Percentiles rank a stretch among this genome's conserved stretches.
Conservation (phyloP, 805 yeast species). For the Metschnikowia proteae region DNA sequence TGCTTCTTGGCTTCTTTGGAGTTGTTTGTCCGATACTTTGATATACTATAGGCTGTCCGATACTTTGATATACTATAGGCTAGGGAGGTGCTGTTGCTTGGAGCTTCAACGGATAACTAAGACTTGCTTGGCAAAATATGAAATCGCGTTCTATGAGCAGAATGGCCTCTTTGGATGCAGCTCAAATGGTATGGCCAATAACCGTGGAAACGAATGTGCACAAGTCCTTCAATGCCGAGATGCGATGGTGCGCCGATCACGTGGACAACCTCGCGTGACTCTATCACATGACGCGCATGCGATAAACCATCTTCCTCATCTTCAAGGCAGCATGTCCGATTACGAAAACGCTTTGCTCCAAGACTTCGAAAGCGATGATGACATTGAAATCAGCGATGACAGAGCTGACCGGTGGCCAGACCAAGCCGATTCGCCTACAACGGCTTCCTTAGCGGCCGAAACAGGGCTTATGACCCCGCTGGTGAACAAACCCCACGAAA, state of each 20-base stretch:
- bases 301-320: background rate
- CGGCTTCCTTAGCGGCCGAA: background rate
- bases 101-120: too few species aligned
- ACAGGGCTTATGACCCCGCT: too few species aligned
- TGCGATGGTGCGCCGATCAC: background rate
- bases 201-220: background rate
- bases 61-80: too few species aligned
- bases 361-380: conserved; percentile 35
- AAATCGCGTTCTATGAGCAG: too few species aligned
- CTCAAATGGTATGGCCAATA: too few species aligned
- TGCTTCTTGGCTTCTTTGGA: background rate
- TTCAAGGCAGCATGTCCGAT: conserved; percentile 17
- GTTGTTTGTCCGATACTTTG: background rate
- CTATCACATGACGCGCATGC: background rate
- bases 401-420: background rate
- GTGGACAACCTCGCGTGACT: background rate
- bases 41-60: too few species aligned
- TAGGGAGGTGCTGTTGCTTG: too few species aligned
- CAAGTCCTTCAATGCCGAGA: background rate
- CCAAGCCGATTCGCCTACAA: background rate
- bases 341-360: conserved; percentile 41
- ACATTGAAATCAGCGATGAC: background rate
- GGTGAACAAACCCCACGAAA: too few species aligned
- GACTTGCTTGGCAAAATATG: too few species aligned
- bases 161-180: too few species aligned